Conservation (phyloP, 208 protist species). For the Trypanosoma grayi region DNA sequence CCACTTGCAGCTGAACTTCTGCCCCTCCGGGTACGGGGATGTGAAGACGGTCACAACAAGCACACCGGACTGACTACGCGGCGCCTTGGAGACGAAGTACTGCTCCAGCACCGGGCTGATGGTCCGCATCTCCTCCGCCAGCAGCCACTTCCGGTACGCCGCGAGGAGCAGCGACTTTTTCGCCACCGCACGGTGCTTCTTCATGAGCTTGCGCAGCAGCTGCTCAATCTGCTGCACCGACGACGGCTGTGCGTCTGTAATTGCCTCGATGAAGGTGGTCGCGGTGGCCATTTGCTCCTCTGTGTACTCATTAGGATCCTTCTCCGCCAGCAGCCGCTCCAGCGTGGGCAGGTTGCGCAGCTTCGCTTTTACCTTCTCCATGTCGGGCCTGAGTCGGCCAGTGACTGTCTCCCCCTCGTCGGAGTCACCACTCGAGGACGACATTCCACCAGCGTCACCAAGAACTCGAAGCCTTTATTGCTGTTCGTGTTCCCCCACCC, state of each 20-base stretch:
- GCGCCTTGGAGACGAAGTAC: constrained; percentile 81
- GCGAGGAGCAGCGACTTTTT: constrained; percentile 82
- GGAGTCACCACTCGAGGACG: neutral
- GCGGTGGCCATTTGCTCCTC: constrained; percentile 42
- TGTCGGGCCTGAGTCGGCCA: constrained; percentile 12
- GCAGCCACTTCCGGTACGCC: constrained; percentile 64
- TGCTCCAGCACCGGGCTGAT: constrained; percentile 34
- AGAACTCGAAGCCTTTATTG: no score
- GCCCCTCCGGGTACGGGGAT: constrained; percentile 78
- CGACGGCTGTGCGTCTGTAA: constrained; percentile 32
- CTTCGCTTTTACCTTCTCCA: constrained; percentile 51
- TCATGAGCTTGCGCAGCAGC: constrained; percentile 54
- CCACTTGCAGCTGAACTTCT: constrained; percentile 90
- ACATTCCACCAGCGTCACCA: no score
- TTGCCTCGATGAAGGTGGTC: constrained; percentile 43
- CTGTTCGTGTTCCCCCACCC: neutral
- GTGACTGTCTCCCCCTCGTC: constrained; percentile 20
- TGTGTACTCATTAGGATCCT: constrained; percentile 69
- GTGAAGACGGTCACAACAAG: constrained; percentile 92
- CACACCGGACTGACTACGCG: constrained; percentile 88
- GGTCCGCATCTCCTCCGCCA: neutral
- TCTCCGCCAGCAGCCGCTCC: constrained; percentile 59
- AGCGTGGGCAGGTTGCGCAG: constrained; percentile 69
- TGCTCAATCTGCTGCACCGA: constrained; percentile 39
- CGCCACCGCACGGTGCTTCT: constrained; percentile 51